Conservation (phyloP, 805 yeast genomes). For the Cyberlindnera mycetangii region DNA sequence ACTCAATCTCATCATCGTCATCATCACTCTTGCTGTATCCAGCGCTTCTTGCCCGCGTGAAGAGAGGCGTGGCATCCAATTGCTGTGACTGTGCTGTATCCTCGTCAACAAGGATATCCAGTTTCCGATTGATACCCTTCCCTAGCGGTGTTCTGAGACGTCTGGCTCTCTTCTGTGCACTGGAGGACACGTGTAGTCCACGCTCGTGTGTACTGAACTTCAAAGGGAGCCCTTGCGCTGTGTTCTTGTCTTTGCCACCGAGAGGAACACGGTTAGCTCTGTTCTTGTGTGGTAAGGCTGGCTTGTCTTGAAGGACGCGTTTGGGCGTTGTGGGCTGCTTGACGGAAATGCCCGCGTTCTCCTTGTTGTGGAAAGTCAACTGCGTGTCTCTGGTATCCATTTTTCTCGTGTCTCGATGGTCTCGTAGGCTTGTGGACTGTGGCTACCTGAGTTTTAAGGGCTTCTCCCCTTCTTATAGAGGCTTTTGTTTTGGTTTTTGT, state of each 20-base stretch:
- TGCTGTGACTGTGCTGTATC: too few species aligned
- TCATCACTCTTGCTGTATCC: constrained; percentile 1
- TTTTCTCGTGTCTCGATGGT: background rate
- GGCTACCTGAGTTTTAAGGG: too few species aligned
- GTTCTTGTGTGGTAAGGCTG: background rate
- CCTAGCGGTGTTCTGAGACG: constrained; percentile 21
- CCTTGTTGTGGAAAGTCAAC: constrained; percentile 14
- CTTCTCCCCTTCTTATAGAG: too few species aligned
- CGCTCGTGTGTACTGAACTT: too few species aligned
- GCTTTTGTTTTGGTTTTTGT: constrained; percentile 5
- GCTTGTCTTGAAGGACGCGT: constrained; percentile 1
- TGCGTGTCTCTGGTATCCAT: background rate
- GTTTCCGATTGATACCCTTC: constrained; percentile 6
- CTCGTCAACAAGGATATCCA: constrained; percentile 33
- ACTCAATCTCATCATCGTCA: constrained; percentile 46
- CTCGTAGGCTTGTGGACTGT: too few species aligned
- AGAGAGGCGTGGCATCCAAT: too few species aligned
- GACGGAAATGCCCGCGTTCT: constrained; percentile 8
- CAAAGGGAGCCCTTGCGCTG: constrained; percentile 1
- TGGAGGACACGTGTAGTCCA: constrained; percentile 1
- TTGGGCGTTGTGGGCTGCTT: constrained; percentile 3
- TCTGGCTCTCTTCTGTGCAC: constrained; percentile 10
- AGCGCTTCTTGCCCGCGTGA: too few species aligned
- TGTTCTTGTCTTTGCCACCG: constrained; percentile 28
- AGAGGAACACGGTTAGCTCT: constrained; percentile 23